A percentile compares a stretch with the other conserved stretches of the same genome.
These are phyloP conservation scores for Penicillium mononematosum DNA, from an alignment of 495 filamentous ascomycete genomes.

Conservation along the genomic window DNA sequence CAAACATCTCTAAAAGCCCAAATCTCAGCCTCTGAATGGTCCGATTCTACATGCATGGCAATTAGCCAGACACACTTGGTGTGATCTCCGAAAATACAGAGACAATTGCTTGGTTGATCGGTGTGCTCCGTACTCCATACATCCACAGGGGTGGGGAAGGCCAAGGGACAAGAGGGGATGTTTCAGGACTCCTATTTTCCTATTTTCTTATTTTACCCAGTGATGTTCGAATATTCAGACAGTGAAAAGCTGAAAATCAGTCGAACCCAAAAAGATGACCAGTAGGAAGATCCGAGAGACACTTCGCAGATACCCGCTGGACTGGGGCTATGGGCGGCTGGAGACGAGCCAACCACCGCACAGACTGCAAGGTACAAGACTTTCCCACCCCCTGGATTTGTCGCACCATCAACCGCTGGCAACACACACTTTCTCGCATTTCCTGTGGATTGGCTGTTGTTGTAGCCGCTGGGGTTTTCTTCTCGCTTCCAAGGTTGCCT, in stretches of 20 bases:
- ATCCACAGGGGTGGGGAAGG: constrained; percentile 12
- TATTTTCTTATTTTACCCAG: background rate
- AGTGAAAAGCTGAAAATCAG: background rate
- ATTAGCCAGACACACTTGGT: constrained; percentile 28
- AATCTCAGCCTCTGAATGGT: constrained; percentile 11
- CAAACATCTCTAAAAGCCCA: background rate
- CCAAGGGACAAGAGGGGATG: constrained; percentile 21
- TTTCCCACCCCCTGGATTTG: constrained; percentile 6
- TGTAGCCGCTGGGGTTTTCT: constrained; percentile 20
- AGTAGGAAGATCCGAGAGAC: constrained; percentile 16
- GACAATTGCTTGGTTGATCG: constrained; percentile 1
- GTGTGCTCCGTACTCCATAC: background rate
- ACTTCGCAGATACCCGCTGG: constrained; percentile 18
- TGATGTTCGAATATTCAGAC: background rate
- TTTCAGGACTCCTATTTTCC: constrained; percentile 18
- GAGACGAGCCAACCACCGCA: constrained; percentile 25
- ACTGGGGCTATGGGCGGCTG: constrained; percentile 18
- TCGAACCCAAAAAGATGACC: constrained; percentile 14
- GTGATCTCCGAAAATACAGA: constrained; percentile 10
- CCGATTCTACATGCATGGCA: constrained; percentile 15
- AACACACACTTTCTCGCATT: constrained; percentile 1
- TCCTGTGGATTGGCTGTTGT: constrained; percentile 16
- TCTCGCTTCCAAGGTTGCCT: constrained; percentile 15
- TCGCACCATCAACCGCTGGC: constrained; percentile 12
- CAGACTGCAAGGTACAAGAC: constrained; percentile 10